phyloP scores from a whole-genome alignment of 768 basidiomycete species.

The Podaxis sp. region DNA sequence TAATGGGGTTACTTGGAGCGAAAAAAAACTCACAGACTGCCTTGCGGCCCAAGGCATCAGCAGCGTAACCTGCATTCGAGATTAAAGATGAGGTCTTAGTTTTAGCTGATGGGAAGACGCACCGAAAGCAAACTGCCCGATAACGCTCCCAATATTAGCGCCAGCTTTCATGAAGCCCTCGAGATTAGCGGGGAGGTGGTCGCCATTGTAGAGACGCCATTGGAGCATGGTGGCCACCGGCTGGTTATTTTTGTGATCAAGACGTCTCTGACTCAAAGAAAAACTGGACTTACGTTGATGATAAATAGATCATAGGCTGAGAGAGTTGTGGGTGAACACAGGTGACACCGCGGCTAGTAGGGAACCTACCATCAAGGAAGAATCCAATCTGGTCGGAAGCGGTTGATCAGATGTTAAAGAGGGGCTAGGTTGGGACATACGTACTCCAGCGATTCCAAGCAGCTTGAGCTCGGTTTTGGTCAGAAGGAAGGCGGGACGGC shows the following conservation, averaged over 20 bases:
- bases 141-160: conserved; percentile 73
- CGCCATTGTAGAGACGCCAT: conserved; percentile 58
- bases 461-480: conserved; percentile 54
- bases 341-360: not conserved
- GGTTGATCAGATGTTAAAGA: not conserved
- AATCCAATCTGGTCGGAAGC: conserved; percentile 52
- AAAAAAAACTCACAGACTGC: conserved; percentile 48
- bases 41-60: conserved; percentile 69
- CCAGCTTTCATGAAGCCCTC: conserved; percentile 64
- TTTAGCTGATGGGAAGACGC: not conserved
- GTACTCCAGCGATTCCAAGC: conserved; percentile 59
- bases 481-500: conserved; percentile 28
- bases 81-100: not conserved
- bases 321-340: not conserved
- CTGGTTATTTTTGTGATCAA: conserved; percentile 27
- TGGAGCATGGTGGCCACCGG: conserved; percentile 70
- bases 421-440: conserved; percentile 19
- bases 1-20: not conserved
- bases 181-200: conserved; percentile 48
- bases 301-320: conserved; percentile 71
- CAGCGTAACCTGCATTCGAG: conserved; percentile 49
- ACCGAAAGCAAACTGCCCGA: conserved; percentile 69
- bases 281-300: conserved; percentile 50
- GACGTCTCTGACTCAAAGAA: not conserved
- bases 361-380: conserved; percentile 59